phyloP scores from a whole-genome alignment of 306 rosid genomes.

The Canavalia gladiata region DNA sequence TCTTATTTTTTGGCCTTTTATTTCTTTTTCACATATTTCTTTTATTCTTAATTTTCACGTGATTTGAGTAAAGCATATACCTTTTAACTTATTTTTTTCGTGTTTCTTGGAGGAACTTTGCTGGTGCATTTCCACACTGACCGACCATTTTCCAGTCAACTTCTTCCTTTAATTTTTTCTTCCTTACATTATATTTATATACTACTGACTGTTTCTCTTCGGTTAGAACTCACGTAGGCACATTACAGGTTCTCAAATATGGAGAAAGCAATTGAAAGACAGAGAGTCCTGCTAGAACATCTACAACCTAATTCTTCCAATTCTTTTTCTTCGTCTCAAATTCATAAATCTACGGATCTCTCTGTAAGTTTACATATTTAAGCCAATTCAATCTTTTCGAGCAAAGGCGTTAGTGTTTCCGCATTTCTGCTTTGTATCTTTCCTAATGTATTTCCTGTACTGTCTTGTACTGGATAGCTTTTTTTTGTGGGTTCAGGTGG shows the following conservation, averaged over 20 bases:
- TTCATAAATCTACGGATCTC: constrained; percentile 57
- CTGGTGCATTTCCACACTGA: too few relatives aligned
- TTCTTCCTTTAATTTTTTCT: background rate
- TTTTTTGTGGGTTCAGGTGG: too few relatives aligned
- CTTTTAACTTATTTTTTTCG: too few relatives aligned
- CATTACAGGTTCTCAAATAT: constrained; percentile 36
- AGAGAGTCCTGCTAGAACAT: constrained; percentile 73
- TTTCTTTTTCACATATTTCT: too few relatives aligned
- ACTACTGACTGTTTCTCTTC: background rate
- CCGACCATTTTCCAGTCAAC: background rate
- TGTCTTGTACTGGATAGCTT: too few relatives aligned
- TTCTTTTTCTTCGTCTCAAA: constrained; percentile 38
- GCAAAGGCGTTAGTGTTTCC: too few relatives aligned
- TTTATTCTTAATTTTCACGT: too few relatives aligned
- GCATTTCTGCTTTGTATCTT: background rate
- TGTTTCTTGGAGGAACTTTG: too few relatives aligned
- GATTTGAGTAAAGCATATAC: too few relatives aligned
- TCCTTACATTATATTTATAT: too few relatives aligned
- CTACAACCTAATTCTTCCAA: constrained; percentile 68
- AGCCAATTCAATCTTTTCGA: background rate
- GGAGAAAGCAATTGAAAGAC: constrained; percentile 86
- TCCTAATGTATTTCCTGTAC: background rate
- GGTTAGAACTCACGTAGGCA: background rate
- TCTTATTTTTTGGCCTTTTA: too few relatives aligned
- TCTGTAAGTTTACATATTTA: constrained; percentile 50